phyloP scores from a whole-genome alignment of 257 asterid genomes.

The Scutellaria barbata region DNA sequence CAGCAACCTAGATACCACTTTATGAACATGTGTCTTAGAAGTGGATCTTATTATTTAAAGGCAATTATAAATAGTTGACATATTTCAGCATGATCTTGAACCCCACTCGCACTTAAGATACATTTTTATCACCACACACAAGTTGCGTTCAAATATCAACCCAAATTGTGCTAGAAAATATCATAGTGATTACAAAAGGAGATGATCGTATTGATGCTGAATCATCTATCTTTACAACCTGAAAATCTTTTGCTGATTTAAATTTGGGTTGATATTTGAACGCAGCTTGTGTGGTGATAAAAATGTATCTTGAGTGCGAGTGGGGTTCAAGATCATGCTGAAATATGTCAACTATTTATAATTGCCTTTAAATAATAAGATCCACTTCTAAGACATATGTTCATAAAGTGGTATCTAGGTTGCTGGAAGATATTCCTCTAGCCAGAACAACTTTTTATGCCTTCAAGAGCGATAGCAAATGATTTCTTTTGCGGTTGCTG shows the following conservation, averaged over 20 bases:
- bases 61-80: neutral
- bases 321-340: constrained; percentile 11
- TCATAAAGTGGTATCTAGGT: too few species aligned
- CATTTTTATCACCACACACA: neutral
- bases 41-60: too few species aligned
- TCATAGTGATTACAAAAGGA: neutral
- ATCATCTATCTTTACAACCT: constrained; percentile 5
- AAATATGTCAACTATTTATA: too few species aligned
- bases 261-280: neutral
- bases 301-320: neutral
- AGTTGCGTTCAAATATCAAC: neutral
- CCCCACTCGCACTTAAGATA: constrained; percentile 2
- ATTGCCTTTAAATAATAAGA: too few species aligned
- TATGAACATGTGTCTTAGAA: too few species aligned
- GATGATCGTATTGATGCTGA: neutral
- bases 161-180: neutral
- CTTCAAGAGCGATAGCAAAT: too few species aligned
- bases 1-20: too few species aligned
- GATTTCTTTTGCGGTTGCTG: too few species aligned
- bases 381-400: too few species aligned
- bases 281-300: neutral
- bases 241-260: neutral
- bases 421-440: too few species aligned
- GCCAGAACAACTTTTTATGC: too few species aligned
- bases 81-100: constrained; percentile 4